Base-by-base conservation (phyloP, 2,329 filamentous ascomycete genomes). In the Sordariomycetes sp. region DNA sequence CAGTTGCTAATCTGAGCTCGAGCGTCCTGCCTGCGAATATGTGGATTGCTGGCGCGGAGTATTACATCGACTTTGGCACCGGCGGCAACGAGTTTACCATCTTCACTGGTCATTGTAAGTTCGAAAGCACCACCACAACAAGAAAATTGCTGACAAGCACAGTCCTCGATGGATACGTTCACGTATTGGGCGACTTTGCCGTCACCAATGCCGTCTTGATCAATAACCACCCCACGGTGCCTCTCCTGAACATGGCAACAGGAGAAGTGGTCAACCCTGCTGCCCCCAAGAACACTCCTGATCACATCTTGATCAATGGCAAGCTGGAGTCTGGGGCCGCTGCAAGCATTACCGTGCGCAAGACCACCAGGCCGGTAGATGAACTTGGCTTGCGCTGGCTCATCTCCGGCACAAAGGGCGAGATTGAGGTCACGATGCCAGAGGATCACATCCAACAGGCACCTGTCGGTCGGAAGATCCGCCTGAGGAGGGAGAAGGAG, bases 391-490 rank as follows among this genome's bases (percentile, higher is more conserved):
- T 53, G 16, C 47, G 46, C 11, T 62, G 57, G 56, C 37, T 51
- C 19, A 60, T 62, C 36, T 49, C 51, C 2, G 59, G 58, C 12
- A 56, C 50, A 6, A 43, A 58, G 32, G 58, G 57, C 1, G 55
- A 59, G 44, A 43, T 58, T 12, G 49, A 53, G 31, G 24, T 54
- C 4, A 42, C 42, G 4, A 30, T 30, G 10, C 27, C 27, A 8
- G 27, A 30, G 16, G 27, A 26, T 19, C 32, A 34, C 32, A 6
- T 16, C 15, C 30, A 32, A 15, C 14, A 18, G 30, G 30, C 14
- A 7, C 14, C 14, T 6, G 15, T 15, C 15, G 15, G 15, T 16
- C 27, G 27, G 9, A 30, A 10, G 27, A 10, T 30, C 10, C 9
- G 15, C 8, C 9, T 30, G 9, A 9, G 27, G 8, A 30, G 15